These are phyloP conservation scores for Iris macrosiphon DNA, from an alignment of 106 monocot species.

Conservation along the genomic window DNA sequence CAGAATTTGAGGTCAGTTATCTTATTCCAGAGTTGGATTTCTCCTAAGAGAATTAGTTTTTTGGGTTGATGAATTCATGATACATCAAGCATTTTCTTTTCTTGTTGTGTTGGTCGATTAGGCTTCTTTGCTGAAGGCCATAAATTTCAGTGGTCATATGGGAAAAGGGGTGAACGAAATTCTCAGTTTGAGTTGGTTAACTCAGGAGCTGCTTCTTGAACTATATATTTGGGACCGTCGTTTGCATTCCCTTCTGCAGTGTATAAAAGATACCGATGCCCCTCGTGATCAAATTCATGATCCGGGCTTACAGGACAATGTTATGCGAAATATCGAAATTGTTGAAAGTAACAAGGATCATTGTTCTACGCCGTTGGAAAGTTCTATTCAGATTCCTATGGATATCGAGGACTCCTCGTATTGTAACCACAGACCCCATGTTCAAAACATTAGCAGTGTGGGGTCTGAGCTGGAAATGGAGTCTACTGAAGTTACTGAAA, in stretches of 20 bases:
- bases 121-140: slow-evolving; percentile 33
- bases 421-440: slow-evolving; percentile 3
- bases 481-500: background rate
- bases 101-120: slow-evolving; percentile 10
- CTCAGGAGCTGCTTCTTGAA: slow-evolving; percentile 59
- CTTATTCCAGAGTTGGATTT: background rate
- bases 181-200: slow-evolving; percentile 41
- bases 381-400: background rate
- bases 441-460: slow-evolving; percentile 1
- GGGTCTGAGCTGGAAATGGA: slow-evolving; percentile 5
- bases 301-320: background rate
- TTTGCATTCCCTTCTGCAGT: slow-evolving; percentile 31
- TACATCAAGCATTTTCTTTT: background rate
- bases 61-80: background rate
- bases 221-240: slow-evolving; percentile 79
- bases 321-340: too few relatives aligned
- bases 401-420: slow-evolving; percentile 12
- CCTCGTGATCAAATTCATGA: background rate
- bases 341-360: background rate
- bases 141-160: slow-evolving; percentile 7
- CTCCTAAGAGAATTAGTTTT: background rate
- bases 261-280: background rate
- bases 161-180: slow-evolving; percentile 20
- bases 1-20: slow-evolving; percentile 58
- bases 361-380: background rate